Evolutionary conservation across 139 green algal genomes (phyloP).

Genomic region (Chlamydomonas asymmetrica): DNA sequence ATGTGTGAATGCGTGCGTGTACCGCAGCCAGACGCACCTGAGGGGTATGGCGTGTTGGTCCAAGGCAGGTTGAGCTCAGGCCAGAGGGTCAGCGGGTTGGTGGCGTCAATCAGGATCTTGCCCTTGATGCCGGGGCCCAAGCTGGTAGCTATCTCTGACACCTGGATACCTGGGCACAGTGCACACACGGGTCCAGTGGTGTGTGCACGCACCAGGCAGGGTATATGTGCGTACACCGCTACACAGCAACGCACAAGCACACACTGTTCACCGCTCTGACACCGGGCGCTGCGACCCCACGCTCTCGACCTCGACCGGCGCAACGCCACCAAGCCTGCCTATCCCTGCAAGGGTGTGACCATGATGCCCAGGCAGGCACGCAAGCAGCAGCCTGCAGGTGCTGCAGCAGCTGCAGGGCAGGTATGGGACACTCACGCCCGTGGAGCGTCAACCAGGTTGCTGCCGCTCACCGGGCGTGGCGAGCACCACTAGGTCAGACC

Average conservation of each 20-base stretch:
- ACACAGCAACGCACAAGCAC: background rate
- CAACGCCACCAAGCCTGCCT: too few relatives aligned
- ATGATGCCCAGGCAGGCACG: background rate
- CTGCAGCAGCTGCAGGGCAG: too few relatives aligned
- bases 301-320: too few relatives aligned
- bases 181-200: background rate
- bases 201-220: background rate
- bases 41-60: too few relatives aligned
- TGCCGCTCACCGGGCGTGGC: constrained; percentile 5
- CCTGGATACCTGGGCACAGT: background rate
- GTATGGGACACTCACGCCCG: background rate
- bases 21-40: too few relatives aligned
- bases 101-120: constrained; percentile 38
- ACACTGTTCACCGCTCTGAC: background rate
- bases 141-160: background rate
- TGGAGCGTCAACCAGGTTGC: background rate
- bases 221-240: background rate
- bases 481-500: constrained; percentile 28
- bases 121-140: constrained; percentile 11
- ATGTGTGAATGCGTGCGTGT: too few relatives aligned
- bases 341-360: too few relatives aligned
- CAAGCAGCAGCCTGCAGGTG: background rate
- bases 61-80: too few relatives aligned
- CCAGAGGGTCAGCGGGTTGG: too few relatives aligned
- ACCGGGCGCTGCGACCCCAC: background rate